Base-by-base conservation (phyloP, 1,139 yeast species). In the Geotrichum europaeum region DNA sequence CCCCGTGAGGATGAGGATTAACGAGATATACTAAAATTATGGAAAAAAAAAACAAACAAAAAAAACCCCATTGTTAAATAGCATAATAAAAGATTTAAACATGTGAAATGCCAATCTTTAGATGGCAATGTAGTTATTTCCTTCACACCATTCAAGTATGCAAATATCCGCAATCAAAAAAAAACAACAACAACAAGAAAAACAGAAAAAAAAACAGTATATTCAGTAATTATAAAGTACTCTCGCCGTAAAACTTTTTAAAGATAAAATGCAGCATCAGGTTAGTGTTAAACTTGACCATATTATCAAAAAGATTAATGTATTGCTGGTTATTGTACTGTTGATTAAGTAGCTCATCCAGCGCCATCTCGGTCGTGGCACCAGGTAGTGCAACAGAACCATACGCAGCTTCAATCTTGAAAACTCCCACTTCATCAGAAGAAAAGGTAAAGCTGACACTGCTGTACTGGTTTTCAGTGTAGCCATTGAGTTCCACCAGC, bases 381-480 rank as follows among this genome's bases (percentile, higher is more conserved):
- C 87, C 88, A 4, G 81, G 80, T 25, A 77, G 65, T 7, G 75
- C 69, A 45, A 76, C 73, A 10, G 76, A 71, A 13, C 84, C 85
- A 67, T 80, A 80, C 4, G 80, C 74, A 6, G 83, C 89, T 59
- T 92, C 95, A 50, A 94, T 78, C 10, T 83, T 82, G 69, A 90
- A 89, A 28, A 80, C 80, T 0, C 94, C 95, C 9, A 84, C 85
- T 65, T 82, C 79, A 69, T 89, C 89, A 68, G 94, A 86, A 64
- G 89, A 84, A 69, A 89, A 86, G 75, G 88, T 84, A 68, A 91
- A 84, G 64, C 84, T 84, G 28, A 89, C 79, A 67, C 86, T 89
- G 13, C 89, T 88, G 55, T 84, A 80, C 62, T 81, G 83, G 28
- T 82, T 76, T 2, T 82, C 84, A 2, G 68, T 65, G 61, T 74